Evolutionary conservation across 306 rosid species (phyloP), one percentile per base, ranked within the genome.

Genomic region (Pyrus betulifolia): DNA sequence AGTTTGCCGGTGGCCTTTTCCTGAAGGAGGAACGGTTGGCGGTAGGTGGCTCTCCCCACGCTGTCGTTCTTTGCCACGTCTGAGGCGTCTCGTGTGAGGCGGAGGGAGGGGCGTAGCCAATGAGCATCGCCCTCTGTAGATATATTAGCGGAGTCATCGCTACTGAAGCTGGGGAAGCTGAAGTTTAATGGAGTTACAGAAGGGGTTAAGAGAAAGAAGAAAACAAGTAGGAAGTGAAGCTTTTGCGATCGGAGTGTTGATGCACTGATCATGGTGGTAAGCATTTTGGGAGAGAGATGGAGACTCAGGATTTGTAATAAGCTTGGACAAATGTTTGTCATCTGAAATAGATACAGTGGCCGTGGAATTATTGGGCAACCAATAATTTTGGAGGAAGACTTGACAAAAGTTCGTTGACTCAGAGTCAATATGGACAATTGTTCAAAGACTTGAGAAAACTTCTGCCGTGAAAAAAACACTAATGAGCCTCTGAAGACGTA

Each of bases 51-150:
- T 69, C 40, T 13, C 18, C 73, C 73, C 2, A 46, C 23, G 8
- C n/a, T 69, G 4, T 4, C 0, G 1, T 0, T 0, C 1, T 46
- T 0, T 46, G 0, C 54, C 2, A 4, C 1, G 54, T 1, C 40
- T 4, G 0, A 1, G 15, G 73, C 27, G 14, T 1, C 1, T 27
- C 4, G 1, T 15, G 74, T 70, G 27, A 70, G 74, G 8, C 44
- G 42, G 74, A 70, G 60, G 61, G 17, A 6, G 4, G 28, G 13
- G 18, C 4, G 12, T 8, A n/a, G n/a, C n/a, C n/a, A 1, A 9
- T 25, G 8, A 18, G 74, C 74, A 27, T 46, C 74, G 30, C 74
- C 74, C 1, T 49, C 74, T 10, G 0, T 0, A 15, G 1, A 4
- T 27, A 49, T 4, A 46, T 2, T 28, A 0, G 19, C 11, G 40